Evolutionary conservation across 2,329 filamentous ascomycete genomes (phyloP).

Genomic region (Lomentospora prolificans): DNA sequence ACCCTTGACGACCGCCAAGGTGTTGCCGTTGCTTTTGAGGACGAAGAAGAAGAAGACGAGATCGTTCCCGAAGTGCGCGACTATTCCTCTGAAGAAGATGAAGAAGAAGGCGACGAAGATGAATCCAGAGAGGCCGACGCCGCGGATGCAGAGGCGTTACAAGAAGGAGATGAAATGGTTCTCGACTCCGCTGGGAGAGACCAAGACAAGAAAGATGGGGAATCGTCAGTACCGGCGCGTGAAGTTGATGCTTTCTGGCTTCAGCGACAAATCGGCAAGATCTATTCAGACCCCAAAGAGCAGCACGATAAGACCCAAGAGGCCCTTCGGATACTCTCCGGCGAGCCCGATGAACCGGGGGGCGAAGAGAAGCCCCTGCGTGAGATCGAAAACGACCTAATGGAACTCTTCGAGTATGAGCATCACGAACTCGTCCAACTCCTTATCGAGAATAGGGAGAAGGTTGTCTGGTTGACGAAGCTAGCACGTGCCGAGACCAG

Average conservation of each 20-base stretch:
- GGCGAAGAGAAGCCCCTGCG: slow-evolving; percentile 77
- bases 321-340: slow-evolving; percentile 73
- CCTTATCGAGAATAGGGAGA: slow-evolving; percentile 83
- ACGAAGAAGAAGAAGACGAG: slow-evolving; percentile 73
- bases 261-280: slow-evolving; percentile 77
- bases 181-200: slow-evolving; percentile 57
- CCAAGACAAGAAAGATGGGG: slow-evolving; percentile 39
- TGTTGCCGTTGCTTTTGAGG: slow-evolving; percentile 94
- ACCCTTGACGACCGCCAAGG: slow-evolving; percentile 92
- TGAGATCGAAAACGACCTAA: slow-evolving; percentile 95
- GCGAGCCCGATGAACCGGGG: slow-evolving; percentile 56
- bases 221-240: slow-evolving; percentile 63
- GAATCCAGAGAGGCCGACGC: slow-evolving; percentile 40
- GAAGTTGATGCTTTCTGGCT: slow-evolving; percentile 98
- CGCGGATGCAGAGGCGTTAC: slow-evolving; percentile 26
- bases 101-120: slow-evolving; percentile 50
- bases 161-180: slow-evolving; percentile 68
- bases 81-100: slow-evolving; percentile 74
- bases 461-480: slow-evolving; percentile 89
- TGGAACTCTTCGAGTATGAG: slow-evolving; percentile 97
- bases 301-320: slow-evolving; percentile 88
- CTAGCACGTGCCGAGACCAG: slow-evolving; percentile 75
- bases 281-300: slow-evolving; percentile 85
- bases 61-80: slow-evolving; percentile 82
- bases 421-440: slow-evolving; percentile 87